Evolutionary conservation across 345 rosid species (phyloP), one percentile per base, ranked within the genome.

Genomic region (Eucalyptus victrix): DNA sequence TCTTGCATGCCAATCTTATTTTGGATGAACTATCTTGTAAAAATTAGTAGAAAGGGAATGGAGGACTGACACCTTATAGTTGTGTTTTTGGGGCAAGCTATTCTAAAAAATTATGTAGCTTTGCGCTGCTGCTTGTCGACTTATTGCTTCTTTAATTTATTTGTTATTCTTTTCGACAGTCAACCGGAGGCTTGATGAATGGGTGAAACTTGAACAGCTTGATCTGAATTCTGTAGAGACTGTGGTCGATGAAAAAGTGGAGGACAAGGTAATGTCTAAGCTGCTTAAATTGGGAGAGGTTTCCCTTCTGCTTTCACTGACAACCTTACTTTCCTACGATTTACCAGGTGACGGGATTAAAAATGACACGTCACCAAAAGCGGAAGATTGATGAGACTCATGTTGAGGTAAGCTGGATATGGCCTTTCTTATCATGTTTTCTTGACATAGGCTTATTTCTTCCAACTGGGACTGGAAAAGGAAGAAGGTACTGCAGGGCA

Each of bases 301-400:
- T 85, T n/a, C 86, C 12, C 17, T 72, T 45, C 44, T 44, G 58
- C 44, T 81, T 81, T 37, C 54, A 83, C 18, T 88, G 53, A 53
- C 40, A 65, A 51, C 12, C 3, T 56, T 44, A 40, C 40, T 88
- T 88, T 28, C 7, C 1, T 90, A 86, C 40, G 58, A 53, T 49
- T 87, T 90, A 40, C 85, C 88, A 97, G 99, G 99, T 97, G 65
- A 95, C 99, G 62, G 96, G 99, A 91, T 92, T 97, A 92, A 97
- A 97, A 92, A 97, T 97, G 99, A 97, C 99, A 9, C 98, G 99
- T 47, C 99, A 97, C 93, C 99, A 97, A 93, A 97, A 97, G 87
- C 94, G 99, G 86, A 97, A 97, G 95, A 97, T 97, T 89, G 99
- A 97, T 90, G 99, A 97, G 94, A 97, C 99, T 9, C 99, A 97